Conservation (phyloP, 345 rosid genomes). For the Fremontodendron californicum region DNA sequence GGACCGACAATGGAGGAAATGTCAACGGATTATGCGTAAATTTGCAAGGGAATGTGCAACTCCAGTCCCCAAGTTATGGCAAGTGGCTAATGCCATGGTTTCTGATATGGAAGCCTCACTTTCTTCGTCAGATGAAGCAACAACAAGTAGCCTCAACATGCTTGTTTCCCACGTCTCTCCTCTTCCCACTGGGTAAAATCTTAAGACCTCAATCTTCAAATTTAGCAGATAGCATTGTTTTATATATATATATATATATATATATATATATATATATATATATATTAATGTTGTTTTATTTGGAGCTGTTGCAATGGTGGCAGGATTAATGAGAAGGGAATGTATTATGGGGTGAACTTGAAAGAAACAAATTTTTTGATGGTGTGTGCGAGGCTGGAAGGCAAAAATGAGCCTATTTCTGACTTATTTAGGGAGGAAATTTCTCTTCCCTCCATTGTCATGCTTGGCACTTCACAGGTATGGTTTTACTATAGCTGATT, state of each 20-base stretch:
- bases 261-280: too few relatives aligned
- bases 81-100: conserved; percentile 35
- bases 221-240: not conserved
- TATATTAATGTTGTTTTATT: not conserved
- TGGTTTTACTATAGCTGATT: not conserved
- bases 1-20: conserved; percentile 25
- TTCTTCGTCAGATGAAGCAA: not conserved
- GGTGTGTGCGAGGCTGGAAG: conserved; percentile 44
- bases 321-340: conserved; percentile 49
- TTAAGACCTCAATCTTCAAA: not conserved
- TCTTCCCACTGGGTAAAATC: conserved; percentile 37
- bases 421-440: conserved; percentile 48
- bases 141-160: conserved; percentile 22
- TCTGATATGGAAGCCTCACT: conserved; percentile 34
- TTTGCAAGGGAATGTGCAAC: conserved; percentile 42
- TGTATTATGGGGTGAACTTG: conserved; percentile 55
- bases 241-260: too few relatives aligned
- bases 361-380: conserved; percentile 39
- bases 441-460: conserved; percentile 36
- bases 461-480: conserved; percentile 42
- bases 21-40: conserved; percentile 32
- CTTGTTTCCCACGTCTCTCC: conserved; percentile 33
- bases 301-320: not conserved
- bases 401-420: conserved; percentile 48
- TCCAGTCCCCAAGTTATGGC: conserved; percentile 38